Conservation (phyloP, 805 yeast genomes). For the Sugiyamaella mastotermitis region DNA sequence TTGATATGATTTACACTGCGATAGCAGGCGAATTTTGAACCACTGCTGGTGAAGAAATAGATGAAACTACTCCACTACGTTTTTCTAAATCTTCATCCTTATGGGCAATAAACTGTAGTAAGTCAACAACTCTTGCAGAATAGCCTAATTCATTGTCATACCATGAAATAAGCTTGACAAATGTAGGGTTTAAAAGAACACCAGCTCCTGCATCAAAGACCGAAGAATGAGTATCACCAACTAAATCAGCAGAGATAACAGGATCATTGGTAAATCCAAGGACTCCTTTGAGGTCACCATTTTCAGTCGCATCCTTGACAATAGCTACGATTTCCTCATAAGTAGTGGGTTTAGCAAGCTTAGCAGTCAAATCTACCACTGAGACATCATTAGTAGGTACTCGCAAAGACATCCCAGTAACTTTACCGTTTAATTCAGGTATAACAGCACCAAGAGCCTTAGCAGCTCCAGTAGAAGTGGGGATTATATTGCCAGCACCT, state of each 20-base stretch:
- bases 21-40: too few species aligned
- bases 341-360: conserved; percentile 66
- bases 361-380: conserved; percentile 84
- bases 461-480: conserved; percentile 95
- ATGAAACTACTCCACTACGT: too few species aligned
- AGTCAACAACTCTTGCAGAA: conserved; percentile 92
- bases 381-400: conserved; percentile 92
- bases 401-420: conserved; percentile 90
- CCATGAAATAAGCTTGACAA: conserved; percentile 89
- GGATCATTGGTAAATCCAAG: conserved; percentile 87
- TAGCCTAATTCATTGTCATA: conserved; percentile 94
- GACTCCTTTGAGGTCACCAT: conserved; percentile 72
- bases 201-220: conserved; percentile 90
- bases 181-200: conserved; percentile 76
- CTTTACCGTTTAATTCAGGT: conserved; percentile 82
- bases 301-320: conserved; percentile 66
- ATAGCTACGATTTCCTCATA: conserved; percentile 76
- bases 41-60: too few species aligned
- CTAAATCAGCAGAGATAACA: conserved; percentile 84
- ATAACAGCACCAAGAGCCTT: conserved; percentile 94
- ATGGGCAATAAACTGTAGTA: conserved; percentile 70
- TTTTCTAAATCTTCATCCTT: too few species aligned
- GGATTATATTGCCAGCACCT: conserved; percentile 91
- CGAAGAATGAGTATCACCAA: conserved; percentile 75
- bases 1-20: too few species aligned